A percentile compares a stretch with the other conserved stretches of the same genome.
Conservation (phyloP, 1,284 basidiomycete species). For the Sporisorium graminicola region DNA sequence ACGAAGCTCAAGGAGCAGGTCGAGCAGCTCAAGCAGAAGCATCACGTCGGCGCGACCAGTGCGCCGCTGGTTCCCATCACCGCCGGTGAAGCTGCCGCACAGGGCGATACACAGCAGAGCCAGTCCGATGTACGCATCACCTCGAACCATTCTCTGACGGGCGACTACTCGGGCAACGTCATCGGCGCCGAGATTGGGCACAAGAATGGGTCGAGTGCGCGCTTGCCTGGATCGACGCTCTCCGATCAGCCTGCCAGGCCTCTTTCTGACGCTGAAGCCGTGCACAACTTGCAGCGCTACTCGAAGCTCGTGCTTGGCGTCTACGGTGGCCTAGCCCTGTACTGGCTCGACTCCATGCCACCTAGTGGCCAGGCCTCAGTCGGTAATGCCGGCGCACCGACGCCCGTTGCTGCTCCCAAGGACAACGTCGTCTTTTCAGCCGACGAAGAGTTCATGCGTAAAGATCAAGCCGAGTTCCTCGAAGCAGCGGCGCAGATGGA, state of each 20-base stretch:
- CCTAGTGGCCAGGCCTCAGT: not conserved
- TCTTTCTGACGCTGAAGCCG: conserved; percentile 49
- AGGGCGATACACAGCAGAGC: not conserved
- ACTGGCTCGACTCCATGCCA: conserved; percentile 59
- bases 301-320: conserved; percentile 62
- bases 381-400: not conserved
- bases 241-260: conserved; percentile 32
- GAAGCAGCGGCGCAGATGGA: conserved; percentile 56
- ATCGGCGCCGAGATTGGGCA: conserved; percentile 63
- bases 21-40: conserved; percentile 25
- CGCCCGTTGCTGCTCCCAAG: not conserved
- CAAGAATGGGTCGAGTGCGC: conserved; percentile 16
- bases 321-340: conserved; percentile 60
- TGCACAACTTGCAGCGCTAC: conserved; percentile 56
- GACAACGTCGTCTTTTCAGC: conserved; percentile 39
- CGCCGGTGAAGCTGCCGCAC: not conserved
- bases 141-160: conserved; percentile 41
- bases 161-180: conserved; percentile 49
- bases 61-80: conserved; percentile 21
- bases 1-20: conserved; percentile 39
- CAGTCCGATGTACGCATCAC: conserved; percentile 53
- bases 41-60: conserved; percentile 22
- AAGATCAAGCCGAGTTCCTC: conserved; percentile 50
- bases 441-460: conserved; percentile 54
- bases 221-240: conserved; percentile 24